phyloP scores from a whole-genome alignment of 306 rosid species.

The Abrus precatorius region DNA sequence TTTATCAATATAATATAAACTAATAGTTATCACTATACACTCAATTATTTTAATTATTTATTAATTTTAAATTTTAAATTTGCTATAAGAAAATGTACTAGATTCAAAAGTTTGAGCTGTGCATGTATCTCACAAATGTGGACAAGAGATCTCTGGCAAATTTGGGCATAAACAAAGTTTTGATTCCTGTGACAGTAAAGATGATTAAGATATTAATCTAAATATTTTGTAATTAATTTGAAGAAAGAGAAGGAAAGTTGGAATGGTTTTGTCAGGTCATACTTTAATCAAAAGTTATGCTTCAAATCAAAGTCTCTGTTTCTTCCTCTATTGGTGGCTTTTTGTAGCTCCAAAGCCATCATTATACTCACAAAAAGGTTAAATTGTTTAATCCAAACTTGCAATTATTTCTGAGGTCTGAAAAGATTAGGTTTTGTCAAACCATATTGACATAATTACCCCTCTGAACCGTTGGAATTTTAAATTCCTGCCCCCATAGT shows the following conservation, averaged over 20 bases:
- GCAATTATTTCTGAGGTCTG: slow-evolving; percentile 19
- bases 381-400: slow-evolving; percentile 42
- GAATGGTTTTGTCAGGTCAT: slow-evolving; percentile 36
- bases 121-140: no score
- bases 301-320: slow-evolving; percentile 65
- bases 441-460: slow-evolving; percentile 45
- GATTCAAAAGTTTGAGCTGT: no score
- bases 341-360: slow-evolving; percentile 45
- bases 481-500: neutral
- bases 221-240: neutral
- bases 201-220: slow-evolving; percentile 4
- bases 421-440: slow-evolving; percentile 45
- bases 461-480: slow-evolving; percentile 47
- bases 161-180: neutral
- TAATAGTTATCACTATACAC: no score
- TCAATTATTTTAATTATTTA: no score
- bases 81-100: no score
- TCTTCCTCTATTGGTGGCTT: slow-evolving; percentile 54
- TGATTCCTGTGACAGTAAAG: neutral
- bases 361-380: slow-evolving; percentile 51
- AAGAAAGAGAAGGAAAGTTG: slow-evolving; percentile 15
- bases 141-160: no score
- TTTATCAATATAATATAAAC: no score
- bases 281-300: slow-evolving; percentile 62
- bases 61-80: no score